phyloP scores from a whole-genome alignment of 768 basidiomycete genomes.

The Boletus vinaceobasis region DNA sequence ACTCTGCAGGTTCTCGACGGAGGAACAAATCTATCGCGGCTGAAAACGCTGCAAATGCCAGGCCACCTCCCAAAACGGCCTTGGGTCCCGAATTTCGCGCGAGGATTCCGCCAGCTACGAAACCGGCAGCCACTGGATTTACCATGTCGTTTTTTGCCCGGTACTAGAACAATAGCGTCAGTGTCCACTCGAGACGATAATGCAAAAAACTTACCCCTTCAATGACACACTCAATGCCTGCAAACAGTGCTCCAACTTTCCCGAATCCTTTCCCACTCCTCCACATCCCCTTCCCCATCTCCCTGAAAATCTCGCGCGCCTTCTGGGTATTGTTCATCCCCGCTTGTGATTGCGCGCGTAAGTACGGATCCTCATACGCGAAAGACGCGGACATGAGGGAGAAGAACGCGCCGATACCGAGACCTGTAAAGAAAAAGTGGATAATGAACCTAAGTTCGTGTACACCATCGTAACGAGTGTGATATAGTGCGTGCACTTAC shows the following conservation, averaged over 20 bases:
- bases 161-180: conserved; percentile 52
- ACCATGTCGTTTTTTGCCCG: conserved; percentile 94
- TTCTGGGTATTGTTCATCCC: conserved; percentile 69
- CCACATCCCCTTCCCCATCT: conserved; percentile 95
- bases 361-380: conserved; percentile 89
- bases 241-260: conserved; percentile 90
- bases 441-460: conserved; percentile 3
- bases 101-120: conserved; percentile 83
- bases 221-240: conserved; percentile 94
- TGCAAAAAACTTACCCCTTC: conserved; percentile 70
- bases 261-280: conserved; percentile 87
- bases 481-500: conserved; percentile 43
- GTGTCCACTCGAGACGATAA: neutral
- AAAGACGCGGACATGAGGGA: conserved; percentile 95
- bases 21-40: conserved; percentile 83
- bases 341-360: conserved; percentile 58
- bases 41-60: conserved; percentile 93
- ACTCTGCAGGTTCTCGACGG: conserved; percentile 79
- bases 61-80: conserved; percentile 81
- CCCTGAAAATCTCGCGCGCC: conserved; percentile 80
- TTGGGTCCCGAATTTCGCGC: conserved; percentile 85
- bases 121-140: conserved; percentile 85
- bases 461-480: neutral
- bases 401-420: conserved; percentile 92
- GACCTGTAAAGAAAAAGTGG: conserved; percentile 48